phyloP scores from a whole-genome alignment of 2,329 filamentous ascomycete species.

The Aspergillus terreus region DNA sequence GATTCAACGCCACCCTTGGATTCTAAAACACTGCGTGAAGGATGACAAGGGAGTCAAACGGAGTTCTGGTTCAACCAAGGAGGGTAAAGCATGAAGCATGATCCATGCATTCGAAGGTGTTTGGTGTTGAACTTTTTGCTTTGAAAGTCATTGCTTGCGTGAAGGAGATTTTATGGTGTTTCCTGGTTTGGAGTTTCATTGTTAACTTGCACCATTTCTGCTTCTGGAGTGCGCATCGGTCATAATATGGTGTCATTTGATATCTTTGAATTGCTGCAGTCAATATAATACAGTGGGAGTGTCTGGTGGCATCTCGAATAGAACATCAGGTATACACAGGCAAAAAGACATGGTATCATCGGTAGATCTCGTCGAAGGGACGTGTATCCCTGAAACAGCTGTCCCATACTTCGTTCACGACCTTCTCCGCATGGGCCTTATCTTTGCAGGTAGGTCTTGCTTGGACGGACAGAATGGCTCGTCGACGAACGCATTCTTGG shows the following conservation, averaged over 20 bases:
- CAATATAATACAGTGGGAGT: constrained; percentile 12
- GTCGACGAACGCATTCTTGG: constrained; percentile 80
- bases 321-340: background rate
- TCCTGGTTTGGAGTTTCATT: constrained; percentile 5
- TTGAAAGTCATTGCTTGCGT: background rate
- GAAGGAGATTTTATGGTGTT: background rate
- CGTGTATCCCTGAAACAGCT: constrained; percentile 92
- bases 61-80: constrained; percentile 36
- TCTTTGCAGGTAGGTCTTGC: constrained; percentile 77
- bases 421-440: constrained; percentile 77
- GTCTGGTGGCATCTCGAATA: background rate
- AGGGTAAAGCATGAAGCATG: constrained; percentile 26
- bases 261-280: constrained; percentile 1
- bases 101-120: constrained; percentile 17
- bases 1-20: constrained; percentile 90
- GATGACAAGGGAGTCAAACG: constrained; percentile 45
- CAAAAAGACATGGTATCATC: constrained; percentile 38
- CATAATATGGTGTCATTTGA: constrained; percentile 3
- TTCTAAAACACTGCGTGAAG: constrained; percentile 83
- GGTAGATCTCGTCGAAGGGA: constrained; percentile 95
- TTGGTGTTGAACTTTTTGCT: constrained; percentile 10
- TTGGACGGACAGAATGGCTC: constrained; percentile 76
- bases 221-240: background rate
- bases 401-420: constrained; percentile 98
- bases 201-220: background rate